Evolutionary conservation across 169 alveolate species (phyloP).

Genomic region (Babesia sp.): DNA sequence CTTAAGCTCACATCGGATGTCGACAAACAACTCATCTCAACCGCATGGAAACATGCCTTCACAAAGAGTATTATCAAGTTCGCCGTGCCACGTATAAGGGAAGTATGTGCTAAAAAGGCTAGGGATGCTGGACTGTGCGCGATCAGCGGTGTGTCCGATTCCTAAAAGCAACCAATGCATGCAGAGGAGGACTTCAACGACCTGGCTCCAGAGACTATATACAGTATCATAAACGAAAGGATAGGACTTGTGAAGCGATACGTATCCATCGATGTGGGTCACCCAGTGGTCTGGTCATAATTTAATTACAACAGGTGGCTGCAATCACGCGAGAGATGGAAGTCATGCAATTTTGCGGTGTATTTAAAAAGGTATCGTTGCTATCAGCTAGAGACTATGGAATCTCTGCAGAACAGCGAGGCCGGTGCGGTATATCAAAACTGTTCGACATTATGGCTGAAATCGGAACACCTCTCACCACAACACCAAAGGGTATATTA

Average conservation of each 20-base stretch:
- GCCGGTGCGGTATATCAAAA: slow-evolving; percentile 8
- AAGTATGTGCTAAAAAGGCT: slow-evolving; percentile 15
- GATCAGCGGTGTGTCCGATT: slow-evolving; percentile 7
- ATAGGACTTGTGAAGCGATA: slow-evolving; percentile 5
- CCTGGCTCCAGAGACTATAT: slow-evolving; percentile 19
- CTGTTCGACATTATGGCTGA: slow-evolving; percentile 58
- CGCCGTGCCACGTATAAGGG: slow-evolving; percentile 8
- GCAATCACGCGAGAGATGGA: slow-evolving; percentile 43
- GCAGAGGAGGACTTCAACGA: slow-evolving; percentile 26
- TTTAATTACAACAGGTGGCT: not conserved
- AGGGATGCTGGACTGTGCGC: slow-evolving; percentile 35
- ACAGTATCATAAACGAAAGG: slow-evolving; percentile 7
- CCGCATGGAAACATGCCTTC: slow-evolving; percentile 59
- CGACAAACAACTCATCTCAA: slow-evolving; percentile 23
- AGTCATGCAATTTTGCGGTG: slow-evolving; percentile 57
- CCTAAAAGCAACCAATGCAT: not conserved
- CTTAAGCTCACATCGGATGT: slow-evolving; percentile 35
- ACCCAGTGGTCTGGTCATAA: not conserved
- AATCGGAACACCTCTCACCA: slow-evolving; percentile 41
- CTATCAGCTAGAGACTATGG: not conserved
- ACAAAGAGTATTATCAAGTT: slow-evolving; percentile 27
- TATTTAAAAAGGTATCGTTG: slow-evolving; percentile 38
- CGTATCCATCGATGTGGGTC: slow-evolving; percentile 28
- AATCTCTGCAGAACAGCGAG: slow-evolving; percentile 8
- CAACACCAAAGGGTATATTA: slow-evolving; percentile 47